These are phyloP conservation scores for Pyrenochaeta sp. DNA, from an alignment of 2,329 filamentous ascomycete genomes.

Conservation along the genomic window DNA sequence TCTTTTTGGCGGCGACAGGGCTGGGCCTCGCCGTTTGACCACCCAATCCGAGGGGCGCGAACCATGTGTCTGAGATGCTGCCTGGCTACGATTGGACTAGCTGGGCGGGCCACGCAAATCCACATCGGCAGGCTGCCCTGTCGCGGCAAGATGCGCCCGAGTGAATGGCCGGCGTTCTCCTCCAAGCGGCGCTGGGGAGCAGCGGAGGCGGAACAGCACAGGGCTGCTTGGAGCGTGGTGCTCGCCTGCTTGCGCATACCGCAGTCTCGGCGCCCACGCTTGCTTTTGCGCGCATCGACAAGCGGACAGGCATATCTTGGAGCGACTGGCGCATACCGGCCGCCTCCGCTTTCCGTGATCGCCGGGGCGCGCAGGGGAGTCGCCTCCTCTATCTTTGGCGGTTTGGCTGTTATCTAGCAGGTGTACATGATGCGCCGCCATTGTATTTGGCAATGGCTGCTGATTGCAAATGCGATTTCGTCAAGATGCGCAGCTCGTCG, in stretches of 20 bases:
- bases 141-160: constrained; percentile 1
- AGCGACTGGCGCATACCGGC: not conserved
- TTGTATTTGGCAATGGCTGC: constrained; percentile 1
- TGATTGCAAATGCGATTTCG: constrained; percentile 34
- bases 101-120: constrained; percentile 6
- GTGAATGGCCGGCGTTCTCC: not conserved
- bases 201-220: not conserved
- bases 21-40: constrained; percentile 30
- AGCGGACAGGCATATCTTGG: not conserved
- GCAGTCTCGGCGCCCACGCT: not conserved
- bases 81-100: constrained; percentile 8
- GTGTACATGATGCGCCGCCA: not conserved
- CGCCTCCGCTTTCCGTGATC: not conserved
- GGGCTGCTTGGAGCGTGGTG: not conserved
- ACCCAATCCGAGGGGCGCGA: constrained; percentile 25
- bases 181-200: not conserved
- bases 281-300: not conserved
- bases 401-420: constrained; percentile 8
- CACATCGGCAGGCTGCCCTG: constrained; percentile 1
- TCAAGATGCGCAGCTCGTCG: constrained; percentile 13
- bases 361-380: constrained; percentile 10
- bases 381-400: constrained; percentile 18
- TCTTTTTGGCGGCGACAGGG: constrained; percentile 20
- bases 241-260: constrained; percentile 10
- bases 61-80: constrained; percentile 4